phyloP scores from a whole-genome alignment of 495 filamentous ascomycete species.

The Pseudevernia furfuracea region DNA sequence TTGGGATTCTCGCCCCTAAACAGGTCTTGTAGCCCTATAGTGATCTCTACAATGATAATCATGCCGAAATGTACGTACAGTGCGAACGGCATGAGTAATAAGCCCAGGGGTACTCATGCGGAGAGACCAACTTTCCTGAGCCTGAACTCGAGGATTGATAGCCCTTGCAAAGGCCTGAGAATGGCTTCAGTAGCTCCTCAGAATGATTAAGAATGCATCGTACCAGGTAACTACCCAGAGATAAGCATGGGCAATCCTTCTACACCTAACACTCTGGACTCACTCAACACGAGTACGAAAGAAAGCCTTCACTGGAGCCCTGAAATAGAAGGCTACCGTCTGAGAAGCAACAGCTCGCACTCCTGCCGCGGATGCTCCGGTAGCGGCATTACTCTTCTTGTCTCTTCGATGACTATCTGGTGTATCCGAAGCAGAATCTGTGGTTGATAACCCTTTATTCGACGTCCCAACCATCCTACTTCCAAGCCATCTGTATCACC shows the following conservation, averaged over 20 bases:
- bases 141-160: constrained; percentile 53
- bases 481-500: neutral
- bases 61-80: constrained; percentile 20
- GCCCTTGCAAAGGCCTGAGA: constrained; percentile 57
- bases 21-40: neutral
- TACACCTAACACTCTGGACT: constrained; percentile 36
- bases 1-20: neutral
- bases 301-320: constrained; percentile 82
- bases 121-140: constrained; percentile 55
- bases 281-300: constrained; percentile 85
- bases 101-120: constrained; percentile 71
- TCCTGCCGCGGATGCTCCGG: constrained; percentile 65
- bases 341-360: constrained; percentile 74
- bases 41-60: neutral
- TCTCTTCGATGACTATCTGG: constrained; percentile 28
- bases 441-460: neutral
- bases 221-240: constrained; percentile 52
- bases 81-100: constrained; percentile 66
- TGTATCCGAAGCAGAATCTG: neutral
- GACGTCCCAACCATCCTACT: constrained; percentile 3
- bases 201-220: constrained; percentile 7
- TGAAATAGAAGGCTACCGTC: constrained; percentile 77
- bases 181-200: constrained; percentile 7
- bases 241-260: constrained; percentile 27
- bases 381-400: constrained; percentile 63